Evolutionary conservation across 352 stramenopile species (phyloP).

Genomic region (Phytophthora idaei): DNA sequence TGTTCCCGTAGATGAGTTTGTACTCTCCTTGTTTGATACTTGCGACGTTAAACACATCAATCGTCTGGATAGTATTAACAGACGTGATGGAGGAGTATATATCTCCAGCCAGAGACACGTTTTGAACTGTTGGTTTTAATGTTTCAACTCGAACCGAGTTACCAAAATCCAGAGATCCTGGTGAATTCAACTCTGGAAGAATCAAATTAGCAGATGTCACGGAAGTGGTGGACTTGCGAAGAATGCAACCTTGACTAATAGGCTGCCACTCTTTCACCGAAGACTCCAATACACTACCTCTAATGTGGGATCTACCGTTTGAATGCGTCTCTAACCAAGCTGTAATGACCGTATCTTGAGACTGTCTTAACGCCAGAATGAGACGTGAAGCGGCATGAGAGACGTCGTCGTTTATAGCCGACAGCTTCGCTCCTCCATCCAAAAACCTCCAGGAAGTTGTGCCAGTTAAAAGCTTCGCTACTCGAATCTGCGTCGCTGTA

Average conservation of each 20-base stretch:
- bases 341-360: conserved; percentile 27
- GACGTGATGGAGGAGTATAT: conserved; percentile 39
- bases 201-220: conserved; percentile 47
- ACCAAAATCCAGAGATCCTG: conserved; percentile 59
- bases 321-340: conserved; percentile 57
- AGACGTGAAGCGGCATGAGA: conserved; percentile 35
- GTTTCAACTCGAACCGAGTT: conserved; percentile 63
- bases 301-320: conserved; percentile 42
- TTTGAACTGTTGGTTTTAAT: conserved; percentile 40
- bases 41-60: conserved; percentile 62
- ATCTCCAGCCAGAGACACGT: conserved; percentile 44
- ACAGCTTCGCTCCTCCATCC: conserved; percentile 43
- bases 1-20: conserved; percentile 53
- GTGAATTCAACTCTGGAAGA: conserved; percentile 52
- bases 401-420: conserved; percentile 48
- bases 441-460: conserved; percentile 42
- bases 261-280: conserved; percentile 49
- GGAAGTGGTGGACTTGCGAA: conserved; percentile 42
- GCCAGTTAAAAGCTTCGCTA: conserved; percentile 32
- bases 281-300: conserved; percentile 29
- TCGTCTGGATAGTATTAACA: conserved; percentile 48
- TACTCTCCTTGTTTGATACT: conserved; percentile 61
- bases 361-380: conserved; percentile 23
- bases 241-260: conserved; percentile 53
- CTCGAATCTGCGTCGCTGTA: conserved; percentile 48